Conservation (phyloP, 2,329 filamentous ascomycete species). For the Cladosporium cucumerinum region DNA sequence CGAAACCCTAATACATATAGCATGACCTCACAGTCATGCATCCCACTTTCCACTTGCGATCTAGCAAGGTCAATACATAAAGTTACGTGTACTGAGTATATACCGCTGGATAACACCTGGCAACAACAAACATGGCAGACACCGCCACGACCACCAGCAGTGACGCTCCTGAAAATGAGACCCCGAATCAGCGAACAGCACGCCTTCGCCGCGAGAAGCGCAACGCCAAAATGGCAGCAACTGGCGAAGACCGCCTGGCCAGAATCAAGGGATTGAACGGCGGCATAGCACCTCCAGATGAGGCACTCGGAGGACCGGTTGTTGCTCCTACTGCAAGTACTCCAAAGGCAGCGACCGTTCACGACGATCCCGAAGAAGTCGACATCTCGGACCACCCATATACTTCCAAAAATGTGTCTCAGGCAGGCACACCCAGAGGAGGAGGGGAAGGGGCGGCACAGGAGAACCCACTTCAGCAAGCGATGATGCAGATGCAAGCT, state of each 20-base stretch:
- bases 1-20: neutral
- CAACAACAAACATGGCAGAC: slow-evolving; percentile 29
- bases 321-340: slow-evolving; percentile 29
- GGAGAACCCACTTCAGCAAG: slow-evolving; percentile 29
- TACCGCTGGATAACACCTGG: neutral
- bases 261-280: slow-evolving; percentile 70
- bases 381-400: slow-evolving; percentile 65
- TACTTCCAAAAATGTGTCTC: slow-evolving; percentile 22
- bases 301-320: slow-evolving; percentile 29
- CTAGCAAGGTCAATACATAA: neutral
- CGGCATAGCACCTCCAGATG: slow-evolving; percentile 33
- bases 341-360: slow-evolving; percentile 33
- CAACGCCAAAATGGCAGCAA: slow-evolving; percentile 72
- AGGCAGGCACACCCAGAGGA: slow-evolving; percentile 20
- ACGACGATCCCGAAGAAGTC: slow-evolving; percentile 68
- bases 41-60: slow-evolving; percentile 12
- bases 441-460: slow-evolving; percentile 7
- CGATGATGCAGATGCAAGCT: slow-evolving; percentile 32
- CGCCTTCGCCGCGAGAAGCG: slow-evolving; percentile 74
- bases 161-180: slow-evolving; percentile 33
- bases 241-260: slow-evolving; percentile 66
- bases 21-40: slow-evolving; percentile 7
- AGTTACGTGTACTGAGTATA: neutral
- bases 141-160: slow-evolving; percentile 24
- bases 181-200: slow-evolving; percentile 55